Evolutionary conservation across 768 basidiomycete genomes (phyloP), one percentile per base, ranked within the genome.

Genomic region (Megacollybia marginata): DNA sequence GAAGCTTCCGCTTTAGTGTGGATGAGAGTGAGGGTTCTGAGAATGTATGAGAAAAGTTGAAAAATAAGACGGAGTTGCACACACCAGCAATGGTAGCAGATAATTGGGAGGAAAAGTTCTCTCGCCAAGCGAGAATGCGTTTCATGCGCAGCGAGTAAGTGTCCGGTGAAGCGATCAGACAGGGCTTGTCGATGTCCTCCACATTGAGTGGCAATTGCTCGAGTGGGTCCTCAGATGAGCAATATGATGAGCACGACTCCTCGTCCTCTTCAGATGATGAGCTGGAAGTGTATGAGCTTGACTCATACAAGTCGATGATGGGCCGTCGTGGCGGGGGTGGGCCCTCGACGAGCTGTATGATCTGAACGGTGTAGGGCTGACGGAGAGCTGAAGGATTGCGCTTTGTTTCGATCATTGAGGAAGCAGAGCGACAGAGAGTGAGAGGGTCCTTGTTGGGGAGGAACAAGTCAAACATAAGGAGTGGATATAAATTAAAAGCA

Each of bases 281-380:
- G 7, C 66, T 69, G 44, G 67, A 75, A 8, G 70, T 68, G 32
- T 65, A 65, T 16, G 67, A 69, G 48, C 65, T 71, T 1, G 72
- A 64, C 18, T 65, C 60, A 33, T 61, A 65, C 57, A 57, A 64
- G 59, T 59, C 66, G 52, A 65, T 75, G 44, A 68, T 62, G 42
- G 72, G 65, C 45, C 58, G 67, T 36, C 70, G 66, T 11, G 72
- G 74, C 0, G 84, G 83, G 1, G 84, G 74, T 0, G 78, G 62
- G 8, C 74, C 80, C 59, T 88, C 85, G 46, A 80, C 79, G 64
- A 88, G 85, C 67, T 87, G 79, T 47, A 88, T 88, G 68, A 86
- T 80, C 61, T 82, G 77, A 18, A 80, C 65, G 18, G 74, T 62
- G 61, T 76, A 73, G 1, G 72, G 76, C 51, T 77, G 70, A 56